Percentiles rank a stretch among this genome's conserved stretches.
These are phyloP conservation scores for Globisporangium carolinianum DNA, from an alignment of 352 stramenopile species.

Conservation along the genomic window DNA sequence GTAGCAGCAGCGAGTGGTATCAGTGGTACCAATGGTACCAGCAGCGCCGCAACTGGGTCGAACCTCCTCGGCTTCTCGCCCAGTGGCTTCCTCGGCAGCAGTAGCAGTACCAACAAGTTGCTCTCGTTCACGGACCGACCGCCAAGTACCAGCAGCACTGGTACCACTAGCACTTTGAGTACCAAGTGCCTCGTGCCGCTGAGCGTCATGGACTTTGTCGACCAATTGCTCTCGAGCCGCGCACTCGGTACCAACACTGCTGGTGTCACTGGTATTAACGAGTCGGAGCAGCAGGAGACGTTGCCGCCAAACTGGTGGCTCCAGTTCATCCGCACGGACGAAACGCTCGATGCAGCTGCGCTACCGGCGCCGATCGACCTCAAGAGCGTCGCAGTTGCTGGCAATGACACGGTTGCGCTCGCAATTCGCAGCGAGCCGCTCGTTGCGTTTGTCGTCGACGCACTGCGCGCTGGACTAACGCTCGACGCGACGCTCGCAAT, in stretches of 20 bases:
- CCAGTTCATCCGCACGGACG: conserved; percentile 27
- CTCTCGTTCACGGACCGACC: conserved; percentile 11
- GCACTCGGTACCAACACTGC: not conserved
- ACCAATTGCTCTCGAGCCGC: conserved; percentile 27
- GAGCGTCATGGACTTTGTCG: conserved; percentile 30
- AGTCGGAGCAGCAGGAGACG: not conserved
- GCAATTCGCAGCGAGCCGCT: conserved; percentile 29
- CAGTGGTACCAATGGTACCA: not conserved
- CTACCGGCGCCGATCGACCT: conserved; percentile 7
- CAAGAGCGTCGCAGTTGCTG: conserved; percentile 5
- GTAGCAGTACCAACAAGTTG: conserved; percentile 7
- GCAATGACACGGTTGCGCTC: conserved; percentile 11
- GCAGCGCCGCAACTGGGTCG: not conserved
- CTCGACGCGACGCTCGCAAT: conserved; percentile 27
- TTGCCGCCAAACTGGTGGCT: conserved; percentile 14
- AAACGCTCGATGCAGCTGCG: conserved; percentile 14
- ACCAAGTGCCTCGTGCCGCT: conserved; percentile 20
- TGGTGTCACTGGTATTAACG: not conserved
- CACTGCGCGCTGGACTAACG: conserved; percentile 16
- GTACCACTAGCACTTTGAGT: too few relatives aligned
- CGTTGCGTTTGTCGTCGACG: conserved; percentile 27
- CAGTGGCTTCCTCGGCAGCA: conserved; percentile 7
- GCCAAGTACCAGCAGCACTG: not conserved
- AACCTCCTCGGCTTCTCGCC: conserved; percentile 10
- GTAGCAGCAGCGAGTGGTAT: not conserved